phyloP scores from a whole-genome alignment of 78 protist species.

The Carpediemonas membranifera region DNA sequence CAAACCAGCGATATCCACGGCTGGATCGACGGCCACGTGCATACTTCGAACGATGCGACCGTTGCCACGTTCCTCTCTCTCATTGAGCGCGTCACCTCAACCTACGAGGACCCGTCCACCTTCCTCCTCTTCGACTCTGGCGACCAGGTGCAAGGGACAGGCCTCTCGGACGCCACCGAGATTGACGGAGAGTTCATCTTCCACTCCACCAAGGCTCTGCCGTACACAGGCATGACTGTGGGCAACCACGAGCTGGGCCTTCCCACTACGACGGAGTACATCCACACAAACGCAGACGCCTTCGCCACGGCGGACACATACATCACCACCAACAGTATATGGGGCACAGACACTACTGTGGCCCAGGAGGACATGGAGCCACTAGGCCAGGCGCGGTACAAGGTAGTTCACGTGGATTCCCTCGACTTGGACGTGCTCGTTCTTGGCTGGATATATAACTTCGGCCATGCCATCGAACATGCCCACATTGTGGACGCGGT shows the following conservation, averaged over 20 bases:
- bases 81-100: not conserved
- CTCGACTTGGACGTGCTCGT: not conserved
- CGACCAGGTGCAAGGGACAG: constrained; percentile 25
- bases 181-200: constrained; percentile 4
- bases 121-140: constrained; percentile 31
- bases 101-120: not conserved
- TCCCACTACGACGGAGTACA: not conserved
- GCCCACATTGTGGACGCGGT: not conserved
- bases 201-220: not conserved
- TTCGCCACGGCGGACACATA: too few relatives aligned
- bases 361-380: too few relatives aligned
- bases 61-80: not conserved
- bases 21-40: not conserved
- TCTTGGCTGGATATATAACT: not conserved
- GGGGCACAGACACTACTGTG: too few relatives aligned
- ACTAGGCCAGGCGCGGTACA: too few relatives aligned
- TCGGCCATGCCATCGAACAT: not conserved
- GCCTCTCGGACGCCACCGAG: constrained; percentile 9
- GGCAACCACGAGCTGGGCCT: constrained; percentile 29
- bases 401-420: too few relatives aligned
- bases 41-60: not conserved
- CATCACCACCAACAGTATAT: too few relatives aligned
- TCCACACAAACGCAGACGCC: not conserved
- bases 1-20: too few relatives aligned
- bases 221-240: constrained; percentile 14